Evolutionary conservation across 192 early-diverging fungal species (phyloP), one percentile per base, ranked within the genome.

Genomic region (Mortierella hygrophila): DNA sequence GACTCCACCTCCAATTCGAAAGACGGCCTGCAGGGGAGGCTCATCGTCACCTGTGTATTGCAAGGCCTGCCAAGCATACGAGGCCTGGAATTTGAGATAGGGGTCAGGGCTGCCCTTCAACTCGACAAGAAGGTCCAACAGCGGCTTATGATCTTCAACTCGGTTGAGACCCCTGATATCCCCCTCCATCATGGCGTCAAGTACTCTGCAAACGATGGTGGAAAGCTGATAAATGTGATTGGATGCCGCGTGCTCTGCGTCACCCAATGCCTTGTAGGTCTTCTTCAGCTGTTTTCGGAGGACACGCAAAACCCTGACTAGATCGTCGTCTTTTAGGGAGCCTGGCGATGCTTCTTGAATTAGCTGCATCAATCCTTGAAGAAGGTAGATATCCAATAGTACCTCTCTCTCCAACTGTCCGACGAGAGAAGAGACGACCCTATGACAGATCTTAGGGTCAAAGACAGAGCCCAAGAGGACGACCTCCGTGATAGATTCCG

Each of bases 101-200:
- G 55, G 55, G 23, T 57, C 55, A 57, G 55, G 55, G 55, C 55
- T 57, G 55, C 23, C 55, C 23, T 57, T 57, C 23, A 57, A 7
- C 55, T 57, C 55, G 23, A 57, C 55, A 57, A 57, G 55, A 57
- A 57, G 55, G 55, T 57, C 55, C 23, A 57, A 26, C 55, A 57
- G 55, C 55, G 55, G 55, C 23, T 57, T 57, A 57, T 57, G 55
- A 57, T 57, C 55, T 57, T 57, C 55, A 57, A 23, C 55, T 57
- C 55, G 55, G 55, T 26, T 57, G 55, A 57, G 23, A 26, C 23
- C 55, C 55, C 55, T 26, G 23, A 57, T 57, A 57, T 57, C 23
- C 23, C 55, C 23, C 23, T 57, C 55, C 23, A 57, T 57, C 55
- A 57, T 57, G 55, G 23, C 3, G 6, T 57, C 55, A 57, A 57